These are phyloP conservation scores for Moricandia arvensis DNA, from an alignment of 345 rosid species.

Conservation along the genomic window DNA sequence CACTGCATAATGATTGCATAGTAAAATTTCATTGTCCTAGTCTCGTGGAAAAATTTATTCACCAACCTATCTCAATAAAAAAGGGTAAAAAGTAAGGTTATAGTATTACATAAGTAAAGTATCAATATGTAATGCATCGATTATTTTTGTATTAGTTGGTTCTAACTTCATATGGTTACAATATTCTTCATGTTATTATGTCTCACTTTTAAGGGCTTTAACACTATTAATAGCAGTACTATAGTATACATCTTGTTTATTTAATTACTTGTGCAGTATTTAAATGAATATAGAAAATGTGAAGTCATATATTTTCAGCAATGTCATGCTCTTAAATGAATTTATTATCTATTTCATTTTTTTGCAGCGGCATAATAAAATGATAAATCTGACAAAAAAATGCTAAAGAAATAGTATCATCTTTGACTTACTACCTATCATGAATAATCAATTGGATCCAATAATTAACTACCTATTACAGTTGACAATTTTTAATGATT, in stretches of 20 bases:
- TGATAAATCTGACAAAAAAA: background rate
- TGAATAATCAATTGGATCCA: background rate
- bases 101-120: slow-evolving; percentile 24
- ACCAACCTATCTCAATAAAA: slow-evolving; percentile 29
- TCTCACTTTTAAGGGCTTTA: slow-evolving; percentile 15
- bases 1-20: slow-evolving; percentile 38
- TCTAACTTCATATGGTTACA: slow-evolving; percentile 1
- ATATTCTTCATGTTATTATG: slow-evolving; percentile 10
- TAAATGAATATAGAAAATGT: background rate
- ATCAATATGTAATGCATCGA: slow-evolving; percentile 1
- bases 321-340: background rate
- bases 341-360: background rate
- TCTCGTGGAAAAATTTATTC: slow-evolving; percentile 21
- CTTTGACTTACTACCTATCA: background rate
- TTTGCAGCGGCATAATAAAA: background rate
- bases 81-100: slow-evolving; percentile 18
- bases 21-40: slow-evolving; percentile 17
- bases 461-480: background rate
- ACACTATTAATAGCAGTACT: background rate
- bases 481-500: background rate
- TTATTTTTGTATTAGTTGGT: background rate
- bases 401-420: background rate
- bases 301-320: slow-evolving; percentile 3
- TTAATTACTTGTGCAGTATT: slow-evolving; percentile 3
- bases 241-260: background rate